Conservation (phyloP, 768 basidiomycete species). For the Phaeotremella skinneri region DNA sequence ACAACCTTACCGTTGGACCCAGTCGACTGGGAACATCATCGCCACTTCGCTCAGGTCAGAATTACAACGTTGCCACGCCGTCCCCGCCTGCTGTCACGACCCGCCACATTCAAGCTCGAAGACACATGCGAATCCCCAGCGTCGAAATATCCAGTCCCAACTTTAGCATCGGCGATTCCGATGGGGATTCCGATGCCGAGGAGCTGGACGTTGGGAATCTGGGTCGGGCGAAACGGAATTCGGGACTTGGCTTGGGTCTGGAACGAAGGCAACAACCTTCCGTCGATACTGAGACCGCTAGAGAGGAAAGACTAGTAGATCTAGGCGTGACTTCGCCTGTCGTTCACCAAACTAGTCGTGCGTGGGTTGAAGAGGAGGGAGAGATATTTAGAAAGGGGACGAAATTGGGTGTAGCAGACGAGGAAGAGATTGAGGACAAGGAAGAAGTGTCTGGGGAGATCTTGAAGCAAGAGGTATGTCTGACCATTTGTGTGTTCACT, state of each 20-base stretch:
- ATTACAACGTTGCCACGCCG: slow-evolving; percentile 14
- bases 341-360: slow-evolving; percentile 46
- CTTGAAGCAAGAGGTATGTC: slow-evolving; percentile 60
- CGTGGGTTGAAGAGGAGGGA: slow-evolving; percentile 89
- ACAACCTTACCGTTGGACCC: neutral
- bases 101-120: slow-evolving; percentile 8
- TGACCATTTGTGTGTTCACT: slow-evolving; percentile 46
- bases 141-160: slow-evolving; percentile 68
- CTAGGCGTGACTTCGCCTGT: slow-evolving; percentile 28
- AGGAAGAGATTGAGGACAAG: slow-evolving; percentile 68
- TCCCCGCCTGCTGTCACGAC: slow-evolving; percentile 11
- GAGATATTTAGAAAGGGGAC: slow-evolving; percentile 92
- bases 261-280: too few relatives aligned
- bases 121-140: slow-evolving; percentile 62
- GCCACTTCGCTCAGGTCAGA: neutral
- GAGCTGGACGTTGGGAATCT: slow-evolving; percentile 36
- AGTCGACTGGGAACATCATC: neutral
- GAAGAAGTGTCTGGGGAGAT: slow-evolving; percentile 70
- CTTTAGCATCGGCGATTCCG: slow-evolving; percentile 56
- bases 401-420: slow-evolving; percentile 59
- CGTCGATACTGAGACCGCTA: neutral
- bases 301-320: neutral
- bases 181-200: slow-evolving; percentile 53
- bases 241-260: neutral
- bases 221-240: neutral